Evolutionary conservation across 2,329 filamentous ascomycete species (phyloP).

Genomic region (Basipetospora chlamydospora): DNA sequence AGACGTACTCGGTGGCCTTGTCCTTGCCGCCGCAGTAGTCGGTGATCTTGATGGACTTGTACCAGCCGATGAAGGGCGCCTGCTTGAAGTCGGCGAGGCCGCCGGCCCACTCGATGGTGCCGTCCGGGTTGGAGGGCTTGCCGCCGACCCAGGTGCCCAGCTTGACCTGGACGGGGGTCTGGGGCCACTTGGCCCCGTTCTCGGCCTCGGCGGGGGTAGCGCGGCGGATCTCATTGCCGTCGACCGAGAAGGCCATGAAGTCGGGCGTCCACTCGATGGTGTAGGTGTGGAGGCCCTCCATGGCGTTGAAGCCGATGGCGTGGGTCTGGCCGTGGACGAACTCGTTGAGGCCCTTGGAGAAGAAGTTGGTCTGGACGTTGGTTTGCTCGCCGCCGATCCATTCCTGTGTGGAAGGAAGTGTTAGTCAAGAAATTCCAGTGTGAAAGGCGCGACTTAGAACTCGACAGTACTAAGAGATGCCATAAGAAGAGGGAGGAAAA

Average conservation of each 20-base stretch:
- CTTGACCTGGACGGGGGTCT: conserved; percentile 55
- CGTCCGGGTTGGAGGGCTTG: conserved; percentile 29
- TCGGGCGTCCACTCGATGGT: conserved; percentile 51
- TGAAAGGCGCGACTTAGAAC: too few species aligned
- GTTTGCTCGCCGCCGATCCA: conserved; percentile 55
- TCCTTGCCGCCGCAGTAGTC: conserved; percentile 38
- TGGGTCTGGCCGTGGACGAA: conserved; percentile 35
- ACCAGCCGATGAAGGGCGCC: conserved; percentile 39
- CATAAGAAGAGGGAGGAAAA: background rate
- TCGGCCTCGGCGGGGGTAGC: conserved; percentile 33
- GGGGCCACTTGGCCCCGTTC: conserved; percentile 35
- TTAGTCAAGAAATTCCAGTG: background rate
- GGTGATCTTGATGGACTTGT: conserved; percentile 38
- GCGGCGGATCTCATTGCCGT: conserved; percentile 30
- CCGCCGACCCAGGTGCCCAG: conserved; percentile 43
- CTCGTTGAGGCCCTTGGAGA: conserved; percentile 49
- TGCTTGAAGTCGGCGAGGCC: conserved; percentile 43
- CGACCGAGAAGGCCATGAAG: conserved; percentile 43
- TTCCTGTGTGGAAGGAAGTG: conserved; percentile 46
- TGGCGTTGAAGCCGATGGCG: conserved; percentile 23
- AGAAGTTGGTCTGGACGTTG: conserved; percentile 76
- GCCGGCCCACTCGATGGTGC: conserved; percentile 54
- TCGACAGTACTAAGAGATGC: too few species aligned
- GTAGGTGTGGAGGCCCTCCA: conserved; percentile 44
- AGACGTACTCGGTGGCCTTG: conserved; percentile 32